A percentile compares a stretch with the other conserved stretches of the same genome.
Evolutionary conservation across 164 flowering plant species (phyloP).

Genomic region (Litsea cubeba): DNA sequence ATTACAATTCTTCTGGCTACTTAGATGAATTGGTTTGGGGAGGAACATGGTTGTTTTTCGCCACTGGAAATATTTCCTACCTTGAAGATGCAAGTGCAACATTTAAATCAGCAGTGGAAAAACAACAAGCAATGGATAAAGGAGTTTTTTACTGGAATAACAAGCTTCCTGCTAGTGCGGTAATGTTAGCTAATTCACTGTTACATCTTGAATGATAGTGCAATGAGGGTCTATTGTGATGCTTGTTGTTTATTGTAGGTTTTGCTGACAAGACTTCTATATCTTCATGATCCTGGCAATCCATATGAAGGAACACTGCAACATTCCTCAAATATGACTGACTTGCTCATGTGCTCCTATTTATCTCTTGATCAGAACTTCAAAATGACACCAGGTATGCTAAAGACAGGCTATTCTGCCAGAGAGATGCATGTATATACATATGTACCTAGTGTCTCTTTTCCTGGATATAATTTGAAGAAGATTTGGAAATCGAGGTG

Average conservation of each 20-base stretch:
- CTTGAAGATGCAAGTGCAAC: conserved; percentile 30
- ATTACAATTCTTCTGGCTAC: conserved; percentile 52
- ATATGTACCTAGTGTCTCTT: neutral
- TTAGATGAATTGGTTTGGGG: conserved; percentile 64
- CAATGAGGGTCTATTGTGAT: neutral
- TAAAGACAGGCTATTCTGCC: neutral
- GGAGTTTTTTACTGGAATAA: conserved; percentile 59
- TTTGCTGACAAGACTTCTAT: conserved; percentile 43
- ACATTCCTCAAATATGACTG: conserved; percentile 27
- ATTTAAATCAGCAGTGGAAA: conserved; percentile 24
- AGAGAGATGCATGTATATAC: no score
- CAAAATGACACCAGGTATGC: conserved; percentile 35
- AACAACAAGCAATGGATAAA: conserved; percentile 21
- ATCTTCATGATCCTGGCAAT: conserved; percentile 43
- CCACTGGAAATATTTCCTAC: conserved; percentile 53
- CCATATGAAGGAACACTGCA: conserved; percentile 43
- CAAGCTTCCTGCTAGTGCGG: conserved; percentile 48
- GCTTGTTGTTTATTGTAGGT: conserved; percentile 27
- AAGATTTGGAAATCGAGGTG: neutral
- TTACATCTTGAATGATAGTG: neutral
- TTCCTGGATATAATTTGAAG: neutral
- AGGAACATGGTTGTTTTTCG: conserved; percentile 53
- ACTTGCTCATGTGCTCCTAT: conserved; percentile 52
- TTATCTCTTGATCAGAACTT: conserved; percentile 20
- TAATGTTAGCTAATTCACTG: conserved; percentile 14